Evolutionary conservation across 192 early-diverging fungal species (phyloP), one percentile per base, ranked within the genome.

Genomic region (Jimgerdemannia lactiflua): DNA sequence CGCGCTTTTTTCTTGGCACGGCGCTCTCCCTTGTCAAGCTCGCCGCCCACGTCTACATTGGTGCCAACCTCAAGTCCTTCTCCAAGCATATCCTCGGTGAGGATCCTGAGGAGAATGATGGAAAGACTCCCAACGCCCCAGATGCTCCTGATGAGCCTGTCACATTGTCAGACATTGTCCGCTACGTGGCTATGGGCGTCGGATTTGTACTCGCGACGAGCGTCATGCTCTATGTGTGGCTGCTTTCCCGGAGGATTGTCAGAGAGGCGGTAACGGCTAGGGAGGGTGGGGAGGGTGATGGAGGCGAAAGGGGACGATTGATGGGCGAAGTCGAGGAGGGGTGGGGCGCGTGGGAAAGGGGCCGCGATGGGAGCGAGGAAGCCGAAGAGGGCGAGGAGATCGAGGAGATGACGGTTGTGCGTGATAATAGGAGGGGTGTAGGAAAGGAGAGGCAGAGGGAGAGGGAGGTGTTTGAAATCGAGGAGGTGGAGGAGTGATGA

Each of bases 1-100:
- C 63, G 11, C 75, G 80, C 0, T 91, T 79, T 65, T 65, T 78
- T 4, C 39, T 80, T 3, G 90, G 86, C 18, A 91, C 90, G 11
- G 90, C 85, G 8, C 63, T 91, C 14, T 86, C 88, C 9, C 80
- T 91, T 4, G 42, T 84, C 54, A 91, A 91, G 69, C 77, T 91
- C 9, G 80, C 83, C 6, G 73, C 88, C 2, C 90, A 91, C 78
- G 85, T 90, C 17, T 91, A 88, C 64, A 87, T 91, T 71, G 90
- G 90, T 17, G 85, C 87, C 4, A 86, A 87, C 19, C 76, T 89
- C 4, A 83, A 85, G 0, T 85, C 88, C 19, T 79, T 89, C 69
- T 78, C 86, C 29, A 79, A 69, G 68, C 75, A 69, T 64, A 69
- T 81, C 19, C 64, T 76, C 29, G 79, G 77, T 9, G 78, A 79